A percentile compares a stretch with the other conserved stretches of the same genome.
phyloP scores from a whole-genome alignment of 345 rosid species.

The Rubroshorea leprosula region DNA sequence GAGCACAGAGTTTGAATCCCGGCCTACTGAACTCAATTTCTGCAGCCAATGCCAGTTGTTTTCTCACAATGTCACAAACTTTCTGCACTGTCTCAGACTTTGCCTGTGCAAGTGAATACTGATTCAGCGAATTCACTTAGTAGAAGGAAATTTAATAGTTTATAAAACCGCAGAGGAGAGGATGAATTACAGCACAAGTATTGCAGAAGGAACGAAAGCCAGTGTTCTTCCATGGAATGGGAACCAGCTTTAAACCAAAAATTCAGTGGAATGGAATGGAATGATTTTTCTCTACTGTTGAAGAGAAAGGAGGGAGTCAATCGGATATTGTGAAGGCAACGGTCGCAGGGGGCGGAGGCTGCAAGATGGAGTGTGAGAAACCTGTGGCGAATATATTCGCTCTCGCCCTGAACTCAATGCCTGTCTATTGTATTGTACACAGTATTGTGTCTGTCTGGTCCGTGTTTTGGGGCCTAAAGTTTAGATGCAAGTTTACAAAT shows the following conservation, averaged over 20 bases:
- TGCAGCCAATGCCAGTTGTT: conserved; percentile 60
- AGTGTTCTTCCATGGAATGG: conserved; percentile 24
- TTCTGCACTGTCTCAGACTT: conserved; percentile 73
- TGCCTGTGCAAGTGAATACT: conserved; percentile 36
- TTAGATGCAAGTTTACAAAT: too few relatives aligned
- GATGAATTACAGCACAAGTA: conserved; percentile 21
- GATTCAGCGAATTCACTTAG: neutral
- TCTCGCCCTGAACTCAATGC: too few relatives aligned
- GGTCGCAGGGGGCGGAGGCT: too few relatives aligned
- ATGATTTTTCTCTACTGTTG: too few relatives aligned
- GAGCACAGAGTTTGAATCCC: conserved; percentile 58
- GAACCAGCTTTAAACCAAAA: conserved; percentile 24
- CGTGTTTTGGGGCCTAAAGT: too few relatives aligned
- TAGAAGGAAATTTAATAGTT: neutral
- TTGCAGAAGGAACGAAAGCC: conserved; percentile 23
- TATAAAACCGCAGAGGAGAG: neutral
- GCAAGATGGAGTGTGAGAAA: too few relatives aligned
- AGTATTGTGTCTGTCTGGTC: too few relatives aligned
- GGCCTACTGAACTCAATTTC: conserved; percentile 50
- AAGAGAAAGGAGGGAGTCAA: too few relatives aligned
- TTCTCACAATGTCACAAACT: conserved; percentile 77
- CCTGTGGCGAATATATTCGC: too few relatives aligned
- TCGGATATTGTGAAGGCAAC: too few relatives aligned
- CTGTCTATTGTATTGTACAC: too few relatives aligned
- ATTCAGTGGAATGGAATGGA: too few relatives aligned